Conservation (phyloP, 805 yeast species). For the Wickerhamiella azyma region DNA sequence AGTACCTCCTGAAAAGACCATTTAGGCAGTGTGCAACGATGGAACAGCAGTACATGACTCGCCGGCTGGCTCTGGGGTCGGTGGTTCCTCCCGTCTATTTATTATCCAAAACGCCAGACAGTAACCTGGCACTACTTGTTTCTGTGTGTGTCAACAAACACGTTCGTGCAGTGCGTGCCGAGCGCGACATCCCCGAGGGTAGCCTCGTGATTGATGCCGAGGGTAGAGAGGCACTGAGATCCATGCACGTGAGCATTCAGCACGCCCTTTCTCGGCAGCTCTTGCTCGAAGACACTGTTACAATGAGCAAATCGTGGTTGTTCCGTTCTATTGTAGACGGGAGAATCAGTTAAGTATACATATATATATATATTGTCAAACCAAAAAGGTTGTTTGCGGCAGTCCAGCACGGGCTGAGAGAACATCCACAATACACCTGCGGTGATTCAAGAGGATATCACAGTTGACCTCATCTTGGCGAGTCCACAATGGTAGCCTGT, state of each 20-base stretch:
- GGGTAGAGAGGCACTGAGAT: not conserved
- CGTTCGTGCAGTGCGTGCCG: not conserved
- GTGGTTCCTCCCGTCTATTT: conserved; percentile 18
- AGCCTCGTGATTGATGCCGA: not conserved
- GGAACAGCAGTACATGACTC: conserved; percentile 18
- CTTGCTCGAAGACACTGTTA: not conserved
- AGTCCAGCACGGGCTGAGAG: conserved; percentile 1
- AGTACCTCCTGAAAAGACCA: conserved; percentile 62
- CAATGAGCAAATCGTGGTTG: conserved; percentile 1
- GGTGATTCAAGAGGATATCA: conserved; percentile 18
- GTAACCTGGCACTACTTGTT: not conserved
- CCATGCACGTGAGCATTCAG: not conserved
- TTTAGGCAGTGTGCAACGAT: conserved; percentile 32
- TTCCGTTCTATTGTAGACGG: not conserved
- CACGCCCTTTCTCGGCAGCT: conserved; percentile 1
- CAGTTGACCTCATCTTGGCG: conserved; percentile 20
- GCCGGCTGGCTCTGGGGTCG: conserved; percentile 15
- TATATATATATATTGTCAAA: not conserved
- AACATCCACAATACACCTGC: conserved; percentile 9
- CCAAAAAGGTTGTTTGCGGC: not conserved
- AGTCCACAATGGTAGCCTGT: conserved; percentile 22
- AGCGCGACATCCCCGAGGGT: not conserved
- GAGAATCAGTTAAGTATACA: not conserved
- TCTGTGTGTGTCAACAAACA: not conserved
- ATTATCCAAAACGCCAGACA: not conserved